Evolutionary conservation across 1,284 basidiomycete genomes (phyloP).

Genomic region (Rhizopogon hawkerae): DNA sequence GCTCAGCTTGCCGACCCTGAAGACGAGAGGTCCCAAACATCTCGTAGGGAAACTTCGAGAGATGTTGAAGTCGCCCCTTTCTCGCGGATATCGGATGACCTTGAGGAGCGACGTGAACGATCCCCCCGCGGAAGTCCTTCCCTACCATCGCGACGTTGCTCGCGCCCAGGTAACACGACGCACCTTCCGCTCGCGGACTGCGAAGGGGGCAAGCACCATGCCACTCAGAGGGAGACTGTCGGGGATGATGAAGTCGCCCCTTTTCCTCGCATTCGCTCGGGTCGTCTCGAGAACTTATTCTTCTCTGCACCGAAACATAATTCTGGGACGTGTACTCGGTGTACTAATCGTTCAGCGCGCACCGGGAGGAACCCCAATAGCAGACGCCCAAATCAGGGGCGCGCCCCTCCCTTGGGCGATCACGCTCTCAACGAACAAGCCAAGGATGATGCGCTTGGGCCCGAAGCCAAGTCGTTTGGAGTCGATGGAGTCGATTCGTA

Average conservation of each 20-base stretch:
- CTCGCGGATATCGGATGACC: conserved; percentile 24
- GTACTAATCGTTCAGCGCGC: conserved; percentile 23
- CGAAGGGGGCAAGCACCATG: background rate
- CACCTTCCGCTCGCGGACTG: background rate
- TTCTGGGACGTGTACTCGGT: conserved; percentile 56
- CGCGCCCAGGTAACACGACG: background rate
- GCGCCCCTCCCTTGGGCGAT: conserved; percentile 4
- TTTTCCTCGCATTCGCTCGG: conserved; percentile 75
- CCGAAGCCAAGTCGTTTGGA: background rate
- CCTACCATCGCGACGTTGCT: background rate
- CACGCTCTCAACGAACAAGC: conserved; percentile 14
- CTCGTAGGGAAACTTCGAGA: background rate
- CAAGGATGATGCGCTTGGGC: background rate
- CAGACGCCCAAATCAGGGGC: conserved; percentile 2
- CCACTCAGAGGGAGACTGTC: background rate
- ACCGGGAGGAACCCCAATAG: conserved; percentile 28
- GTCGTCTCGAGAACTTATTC: conserved; percentile 68
- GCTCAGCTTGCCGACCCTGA: conserved; percentile 1
- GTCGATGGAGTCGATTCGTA: background rate
- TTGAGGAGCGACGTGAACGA: conserved; percentile 27
- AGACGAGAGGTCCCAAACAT: background rate
- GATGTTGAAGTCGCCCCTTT: background rate
- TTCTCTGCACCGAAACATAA: conserved; percentile 72
- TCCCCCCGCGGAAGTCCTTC: conserved; percentile 11
- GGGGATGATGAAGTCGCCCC: conserved; percentile 37